A percentile compares a stretch with the other conserved stretches of the same genome.
Evolutionary conservation across 805 yeast genomes (phyloP).

Genomic region (Schwanniomyces vanrijiae): DNA sequence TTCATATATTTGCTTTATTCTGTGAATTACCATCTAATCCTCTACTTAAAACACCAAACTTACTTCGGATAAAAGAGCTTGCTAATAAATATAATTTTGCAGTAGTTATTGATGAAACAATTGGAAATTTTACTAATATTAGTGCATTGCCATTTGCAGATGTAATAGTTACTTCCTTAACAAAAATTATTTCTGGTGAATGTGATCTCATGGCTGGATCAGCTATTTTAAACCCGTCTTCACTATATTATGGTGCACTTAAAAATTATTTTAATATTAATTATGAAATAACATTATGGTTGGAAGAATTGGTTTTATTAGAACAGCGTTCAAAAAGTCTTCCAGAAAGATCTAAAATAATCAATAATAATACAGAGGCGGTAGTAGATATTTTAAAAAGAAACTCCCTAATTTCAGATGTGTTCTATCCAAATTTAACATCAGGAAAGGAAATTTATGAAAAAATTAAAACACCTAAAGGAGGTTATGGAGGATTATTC

Average conservation of each 20-base stretch:
- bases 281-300: slow-evolving; percentile 80
- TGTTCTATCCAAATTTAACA: slow-evolving; percentile 69
- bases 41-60: slow-evolving; percentile 79
- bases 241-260: slow-evolving; percentile 49
- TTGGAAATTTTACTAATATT: slow-evolving; percentile 85
- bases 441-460: slow-evolving; percentile 68
- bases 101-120: slow-evolving; percentile 89
- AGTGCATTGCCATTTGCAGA: slow-evolving; percentile 81
- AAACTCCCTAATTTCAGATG: slow-evolving; percentile 54
- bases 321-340: slow-evolving; percentile 95
- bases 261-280: slow-evolving; percentile 50
- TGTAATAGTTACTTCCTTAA: slow-evolving; percentile 79
- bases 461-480: slow-evolving; percentile 58
- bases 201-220: slow-evolving; percentile 96
- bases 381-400: slow-evolving; percentile 53
- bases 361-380: slow-evolving; percentile 55
- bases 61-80: slow-evolving; percentile 60
- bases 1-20: slow-evolving; percentile 66
- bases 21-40: slow-evolving; percentile 97
- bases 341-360: slow-evolving; percentile 54
- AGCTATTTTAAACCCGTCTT: slow-evolving; percentile 69
- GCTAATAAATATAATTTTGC: slow-evolving; percentile 72
- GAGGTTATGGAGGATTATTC: slow-evolving; percentile 88
- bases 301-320: slow-evolving; percentile 86
- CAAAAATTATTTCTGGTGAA: slow-evolving; percentile 92